Conservation (phyloP, 768 basidiomycete genomes). For the Pleurotus sapidus region DNA sequence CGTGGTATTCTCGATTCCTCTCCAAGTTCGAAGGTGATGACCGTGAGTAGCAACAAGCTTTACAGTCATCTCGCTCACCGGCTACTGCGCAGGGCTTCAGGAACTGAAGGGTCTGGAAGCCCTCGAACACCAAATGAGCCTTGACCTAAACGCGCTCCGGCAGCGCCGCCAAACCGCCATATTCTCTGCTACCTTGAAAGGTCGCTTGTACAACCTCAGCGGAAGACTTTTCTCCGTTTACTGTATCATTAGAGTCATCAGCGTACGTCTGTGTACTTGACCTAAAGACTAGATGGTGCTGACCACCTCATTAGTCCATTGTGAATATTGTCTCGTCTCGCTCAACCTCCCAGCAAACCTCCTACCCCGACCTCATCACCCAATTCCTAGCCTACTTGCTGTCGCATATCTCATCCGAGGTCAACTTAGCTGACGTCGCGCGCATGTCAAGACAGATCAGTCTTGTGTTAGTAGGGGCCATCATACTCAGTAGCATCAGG, state of each 20-base stretch:
- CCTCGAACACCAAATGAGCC: slow-evolving; percentile 65
- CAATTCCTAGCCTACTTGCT: slow-evolving; percentile 30
- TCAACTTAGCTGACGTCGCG: slow-evolving; percentile 24
- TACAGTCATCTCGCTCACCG: not conserved
- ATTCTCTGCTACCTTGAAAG: slow-evolving; percentile 53
- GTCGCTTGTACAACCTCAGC: slow-evolving; percentile 42
- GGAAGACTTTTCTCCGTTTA: slow-evolving; percentile 63
- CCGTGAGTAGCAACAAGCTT: slow-evolving; percentile 25
- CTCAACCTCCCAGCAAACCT: slow-evolving; percentile 27
- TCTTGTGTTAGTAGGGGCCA: slow-evolving; percentile 68
- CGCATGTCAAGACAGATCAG: slow-evolving; percentile 50
- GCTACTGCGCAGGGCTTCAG: slow-evolving; percentile 35
- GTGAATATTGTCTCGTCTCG: slow-evolving; percentile 45
- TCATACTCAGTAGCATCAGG: slow-evolving; percentile 72
- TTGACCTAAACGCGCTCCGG: slow-evolving; percentile 50
- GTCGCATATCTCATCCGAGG: slow-evolving; percentile 26
- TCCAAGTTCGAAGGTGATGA: slow-evolving; percentile 48
- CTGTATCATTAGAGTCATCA: slow-evolving; percentile 60
- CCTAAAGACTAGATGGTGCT: not conserved
- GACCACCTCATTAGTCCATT: slow-evolving; percentile 34
- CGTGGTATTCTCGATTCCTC: slow-evolving; percentile 51
- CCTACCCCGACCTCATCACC: slow-evolving; percentile 41
- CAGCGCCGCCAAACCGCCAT: slow-evolving; percentile 44
- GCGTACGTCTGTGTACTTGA: slow-evolving; percentile 34
- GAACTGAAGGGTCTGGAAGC: slow-evolving; percentile 66